Percentiles rank a stretch among this genome's conserved stretches.
Conservation (phyloP, 495 filamentous ascomycete species). For the Aspergillus ostianus region DNA sequence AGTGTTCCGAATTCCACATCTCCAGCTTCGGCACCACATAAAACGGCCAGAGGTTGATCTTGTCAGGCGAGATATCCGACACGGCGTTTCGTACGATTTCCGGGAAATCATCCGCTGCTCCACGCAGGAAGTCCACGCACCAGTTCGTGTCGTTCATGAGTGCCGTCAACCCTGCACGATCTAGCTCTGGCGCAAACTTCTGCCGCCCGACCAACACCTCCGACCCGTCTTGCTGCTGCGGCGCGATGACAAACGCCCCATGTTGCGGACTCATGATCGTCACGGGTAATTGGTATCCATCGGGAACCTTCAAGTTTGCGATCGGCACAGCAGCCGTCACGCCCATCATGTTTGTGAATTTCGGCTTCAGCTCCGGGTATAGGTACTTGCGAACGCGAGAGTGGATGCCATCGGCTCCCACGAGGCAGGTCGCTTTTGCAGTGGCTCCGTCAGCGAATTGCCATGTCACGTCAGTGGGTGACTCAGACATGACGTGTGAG, state of each 20-base stretch:
- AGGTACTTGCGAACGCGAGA: constrained; percentile 41
- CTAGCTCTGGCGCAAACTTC: constrained; percentile 27
- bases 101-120: constrained; percentile 30
- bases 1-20: constrained; percentile 32
- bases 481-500: constrained; percentile 32
- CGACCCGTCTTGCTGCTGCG: constrained; percentile 42
- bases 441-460: constrained; percentile 39
- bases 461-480: constrained; percentile 34
- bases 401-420: constrained; percentile 53
- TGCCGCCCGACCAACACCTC: constrained; percentile 46
- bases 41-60: constrained; percentile 42
- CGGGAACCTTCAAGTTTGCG: constrained; percentile 19
- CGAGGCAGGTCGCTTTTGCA: constrained; percentile 30
- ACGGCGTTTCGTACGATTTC: constrained; percentile 36
- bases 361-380: constrained; percentile 29
- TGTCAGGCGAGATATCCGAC: constrained; percentile 24
- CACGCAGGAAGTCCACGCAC: constrained; percentile 32
- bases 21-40: constrained; percentile 40
- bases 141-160: constrained; percentile 33
- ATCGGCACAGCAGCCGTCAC: constrained; percentile 30
- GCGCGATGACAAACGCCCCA: constrained; percentile 48
- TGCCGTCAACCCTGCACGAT: constrained; percentile 35
- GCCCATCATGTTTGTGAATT: constrained; percentile 28
- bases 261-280: constrained; percentile 37
- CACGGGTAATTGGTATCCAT: constrained; percentile 38